Percentiles rank a stretch among this genome's conserved stretches.
Conservation (phyloP, 768 basidiomycete genomes). For the Filobasidium floriforme region DNA sequence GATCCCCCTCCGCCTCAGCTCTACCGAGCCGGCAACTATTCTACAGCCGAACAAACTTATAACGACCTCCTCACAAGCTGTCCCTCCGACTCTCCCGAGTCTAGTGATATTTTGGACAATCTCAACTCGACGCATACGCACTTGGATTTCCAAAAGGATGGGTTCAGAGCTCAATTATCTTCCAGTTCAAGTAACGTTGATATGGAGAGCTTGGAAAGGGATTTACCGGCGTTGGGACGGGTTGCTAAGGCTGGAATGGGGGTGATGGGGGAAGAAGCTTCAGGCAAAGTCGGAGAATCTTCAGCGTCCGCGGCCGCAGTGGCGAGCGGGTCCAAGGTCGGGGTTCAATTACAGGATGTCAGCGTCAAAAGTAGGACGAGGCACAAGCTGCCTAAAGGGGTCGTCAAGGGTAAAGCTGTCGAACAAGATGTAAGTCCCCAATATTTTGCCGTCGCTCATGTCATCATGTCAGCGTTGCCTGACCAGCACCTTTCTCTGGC, state of each 20-base stretch:
- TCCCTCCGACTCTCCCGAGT: constrained; percentile 76
- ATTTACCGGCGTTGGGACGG: constrained; percentile 45
- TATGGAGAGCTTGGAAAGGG: constrained; percentile 51
- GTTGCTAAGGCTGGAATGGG: constrained; percentile 44
- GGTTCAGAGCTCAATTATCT: background rate
- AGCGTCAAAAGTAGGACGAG: constrained; percentile 28
- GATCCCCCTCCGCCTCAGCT: constrained; percentile 48
- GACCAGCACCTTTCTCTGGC: background rate
- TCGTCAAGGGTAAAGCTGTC: constrained; percentile 31
- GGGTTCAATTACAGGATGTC: background rate
- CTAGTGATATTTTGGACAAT: constrained; percentile 78
- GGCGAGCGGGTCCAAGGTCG: background rate
- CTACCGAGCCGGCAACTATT: constrained; percentile 71
- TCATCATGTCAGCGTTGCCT: background rate
- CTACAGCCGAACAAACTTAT: constrained; percentile 66
- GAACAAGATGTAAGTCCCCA: constrained; percentile 44
- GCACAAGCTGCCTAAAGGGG: constrained; percentile 43
- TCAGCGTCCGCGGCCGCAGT: background rate
- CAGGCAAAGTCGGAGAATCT: no score
- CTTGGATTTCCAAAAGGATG: constrained; percentile 61
- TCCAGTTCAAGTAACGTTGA: constrained; percentile 27
- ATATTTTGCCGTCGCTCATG: background rate
- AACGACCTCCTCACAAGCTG: constrained; percentile 70
- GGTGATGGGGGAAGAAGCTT: constrained; percentile 34
- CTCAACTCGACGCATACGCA: constrained; percentile 72